Conservation (phyloP, 2,329 filamentous ascomycete species). For the Aureobasidium sp. region DNA sequence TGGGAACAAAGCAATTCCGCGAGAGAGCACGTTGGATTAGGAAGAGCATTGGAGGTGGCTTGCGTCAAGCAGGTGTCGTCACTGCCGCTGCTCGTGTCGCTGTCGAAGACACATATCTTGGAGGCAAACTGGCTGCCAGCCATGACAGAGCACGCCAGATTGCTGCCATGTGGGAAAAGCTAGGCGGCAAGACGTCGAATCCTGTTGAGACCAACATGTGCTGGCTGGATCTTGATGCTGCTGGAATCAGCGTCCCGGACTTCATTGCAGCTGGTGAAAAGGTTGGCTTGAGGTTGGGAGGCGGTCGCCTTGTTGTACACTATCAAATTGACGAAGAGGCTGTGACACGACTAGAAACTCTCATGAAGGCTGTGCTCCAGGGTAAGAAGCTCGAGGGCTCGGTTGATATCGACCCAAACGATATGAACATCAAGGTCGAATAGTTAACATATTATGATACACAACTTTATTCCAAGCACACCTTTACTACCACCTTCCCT, state of each 20-base stretch:
- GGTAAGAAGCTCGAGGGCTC: slow-evolving; percentile 19
- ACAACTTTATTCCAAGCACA: neutral
- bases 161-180: slow-evolving; percentile 55
- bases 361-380: slow-evolving; percentile 40
- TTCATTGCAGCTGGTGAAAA: slow-evolving; percentile 48
- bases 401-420: slow-evolving; percentile 17
- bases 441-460: neutral
- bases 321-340: slow-evolving; percentile 65
- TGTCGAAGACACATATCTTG: slow-evolving; percentile 70
- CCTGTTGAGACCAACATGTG: slow-evolving; percentile 89
- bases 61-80: slow-evolving; percentile 68
- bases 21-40: slow-evolving; percentile 65
- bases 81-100: slow-evolving; percentile 68
- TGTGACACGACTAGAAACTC: slow-evolving; percentile 45
- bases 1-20: slow-evolving; percentile 50
- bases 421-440: slow-evolving; percentile 15
- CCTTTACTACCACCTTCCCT: slow-evolving; percentile 26
- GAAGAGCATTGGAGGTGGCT: slow-evolving; percentile 72
- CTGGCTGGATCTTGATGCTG: slow-evolving; percentile 65
- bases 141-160: slow-evolving; percentile 57
- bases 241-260: slow-evolving; percentile 44
- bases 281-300: slow-evolving; percentile 48
- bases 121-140: slow-evolving; percentile 51
- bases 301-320: slow-evolving; percentile 58
- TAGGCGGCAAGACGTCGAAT: slow-evolving; percentile 59